Conservation (phyloP, 805 yeast genomes). For the Cyberlindnera suaveolens region DNA sequence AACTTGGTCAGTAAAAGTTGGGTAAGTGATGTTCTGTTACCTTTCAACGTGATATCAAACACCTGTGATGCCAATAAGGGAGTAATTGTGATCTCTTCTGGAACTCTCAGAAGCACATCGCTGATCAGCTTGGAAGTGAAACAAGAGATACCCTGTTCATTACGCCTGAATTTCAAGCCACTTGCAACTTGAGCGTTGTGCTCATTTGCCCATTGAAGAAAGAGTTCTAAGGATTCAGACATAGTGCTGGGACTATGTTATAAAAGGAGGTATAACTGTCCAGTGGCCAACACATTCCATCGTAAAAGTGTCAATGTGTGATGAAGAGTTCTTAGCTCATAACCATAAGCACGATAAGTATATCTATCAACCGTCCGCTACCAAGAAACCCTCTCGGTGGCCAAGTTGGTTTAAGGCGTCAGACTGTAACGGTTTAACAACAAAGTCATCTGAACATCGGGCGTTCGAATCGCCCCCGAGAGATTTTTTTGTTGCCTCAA, state of each 20-base stretch:
- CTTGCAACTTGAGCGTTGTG: constrained; percentile 34
- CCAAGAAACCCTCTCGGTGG: constrained; percentile 34
- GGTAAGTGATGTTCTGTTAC: constrained; percentile 14
- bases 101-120: constrained; percentile 32
- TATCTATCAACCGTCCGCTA: too few relatives aligned
- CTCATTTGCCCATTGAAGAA: constrained; percentile 31
- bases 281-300: too few relatives aligned
- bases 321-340: neutral
- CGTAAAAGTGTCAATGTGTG: too few relatives aligned
- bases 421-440: constrained; percentile 32
- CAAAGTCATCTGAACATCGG: constrained; percentile 40
- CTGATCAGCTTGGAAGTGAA: constrained; percentile 14
- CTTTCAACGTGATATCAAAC: constrained; percentile 17
- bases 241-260: neutral
- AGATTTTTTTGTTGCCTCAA: constrained; percentile 22
- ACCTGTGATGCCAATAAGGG: constrained; percentile 28
- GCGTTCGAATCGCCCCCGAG: constrained; percentile 48
- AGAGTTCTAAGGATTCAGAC: constrained; percentile 2
- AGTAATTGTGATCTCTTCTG: constrained; percentile 32
- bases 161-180: constrained; percentile 27
- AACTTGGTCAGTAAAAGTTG: constrained; percentile 37
- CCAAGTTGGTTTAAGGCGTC: constrained; percentile 42
- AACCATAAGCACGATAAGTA: too few relatives aligned
- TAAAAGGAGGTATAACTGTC: too few relatives aligned
- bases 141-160: constrained; percentile 30